Base-by-base conservation (phyloP, 495 filamentous ascomycete species). In the Penicillium bialowiezense region DNA sequence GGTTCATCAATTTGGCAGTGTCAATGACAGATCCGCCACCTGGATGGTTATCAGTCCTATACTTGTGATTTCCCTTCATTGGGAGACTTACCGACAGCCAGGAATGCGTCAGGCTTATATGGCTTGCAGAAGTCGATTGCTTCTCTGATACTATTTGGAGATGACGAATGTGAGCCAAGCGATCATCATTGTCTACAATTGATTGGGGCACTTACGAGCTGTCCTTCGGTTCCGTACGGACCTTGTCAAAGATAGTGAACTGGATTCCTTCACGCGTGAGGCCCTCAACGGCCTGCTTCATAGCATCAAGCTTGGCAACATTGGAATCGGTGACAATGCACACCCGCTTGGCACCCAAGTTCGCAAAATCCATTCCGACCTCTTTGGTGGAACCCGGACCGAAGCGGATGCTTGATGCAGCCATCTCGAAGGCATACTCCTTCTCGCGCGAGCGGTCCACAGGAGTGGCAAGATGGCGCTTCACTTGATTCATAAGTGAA, bases 351-450 rank as follows among this genome's bases (percentile, higher is more conserved):
- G 85, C 81, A 13, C 86, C 85, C 79, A 98, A 81, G 63, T 97
- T 98, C 69, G 81, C 81, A 58, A 98, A 85, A 68, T 98, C 93
- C 93, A 98, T 98, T 51, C 93, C 93, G n/a, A 97, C 91, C 69
- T 98, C 93, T 65, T 87, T 85, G 12, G 93, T 98, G n/a, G 83
- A 85, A 3, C 93, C 93, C 0, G 89, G 87, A 0, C 93, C 93
- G 58, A 96, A 98, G 13, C 95, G 86, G 61, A 98, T 95, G 35
- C 83, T 88, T 1, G 89, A 93, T 4, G 93, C 89, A 1, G 75
- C 93, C 91, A 98, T 96, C 69, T 98, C 92, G 62, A 98, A 98
- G 29, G 93, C 93, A 72, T 97, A 97, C 60, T 98, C 93, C 65
- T 92, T 96, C 63, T 91, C 82, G 47, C 82, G 80, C 2, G 84